phyloP scores from a whole-genome alignment of 2,329 filamentous ascomycete genomes.

The Onygenales sp. region DNA sequence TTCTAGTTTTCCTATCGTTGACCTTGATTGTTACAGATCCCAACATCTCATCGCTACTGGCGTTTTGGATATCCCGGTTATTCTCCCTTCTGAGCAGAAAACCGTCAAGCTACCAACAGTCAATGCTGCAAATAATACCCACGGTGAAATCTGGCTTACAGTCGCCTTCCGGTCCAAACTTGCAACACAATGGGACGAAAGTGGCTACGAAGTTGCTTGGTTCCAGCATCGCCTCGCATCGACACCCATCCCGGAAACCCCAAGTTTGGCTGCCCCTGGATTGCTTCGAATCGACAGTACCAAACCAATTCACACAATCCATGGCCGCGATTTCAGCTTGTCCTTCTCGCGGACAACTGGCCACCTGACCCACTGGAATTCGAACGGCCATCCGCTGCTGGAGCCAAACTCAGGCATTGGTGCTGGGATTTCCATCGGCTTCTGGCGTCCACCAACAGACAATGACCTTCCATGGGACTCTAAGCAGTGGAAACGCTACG shows the following conservation, averaged over 20 bases:
- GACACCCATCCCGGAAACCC: constrained; percentile 6
- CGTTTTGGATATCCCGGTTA: constrained; percentile 31
- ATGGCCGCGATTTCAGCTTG: constrained; percentile 32
- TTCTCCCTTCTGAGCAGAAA: constrained; percentile 25
- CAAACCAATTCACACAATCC: constrained; percentile 27
- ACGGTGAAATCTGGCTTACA: constrained; percentile 38
- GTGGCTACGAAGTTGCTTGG: constrained; percentile 49
- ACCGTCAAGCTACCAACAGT: constrained; percentile 9
- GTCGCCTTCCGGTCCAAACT: constrained; percentile 37
- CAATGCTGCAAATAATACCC: constrained; percentile 16
- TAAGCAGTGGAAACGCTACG: constrained; percentile 18
- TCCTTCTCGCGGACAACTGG: constrained; percentile 7
- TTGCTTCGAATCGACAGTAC: not conserved
- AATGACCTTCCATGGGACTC: constrained; percentile 21
- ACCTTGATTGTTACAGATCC: constrained; percentile 7
- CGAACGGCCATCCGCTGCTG: not conserved
- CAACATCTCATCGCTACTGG: constrained; percentile 24
- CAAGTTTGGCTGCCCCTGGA: constrained; percentile 1
- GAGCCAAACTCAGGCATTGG: constrained; percentile 7
- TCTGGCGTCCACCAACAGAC: constrained; percentile 25
- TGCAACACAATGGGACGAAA: constrained; percentile 41
- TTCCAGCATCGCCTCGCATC: constrained; percentile 37
- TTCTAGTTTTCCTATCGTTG: not conserved
- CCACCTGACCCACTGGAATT: constrained; percentile 3
- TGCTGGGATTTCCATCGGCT: constrained; percentile 12